phyloP scores from a whole-genome alignment of 1,284 basidiomycete genomes.

The Stereum hirsutum region DNA sequence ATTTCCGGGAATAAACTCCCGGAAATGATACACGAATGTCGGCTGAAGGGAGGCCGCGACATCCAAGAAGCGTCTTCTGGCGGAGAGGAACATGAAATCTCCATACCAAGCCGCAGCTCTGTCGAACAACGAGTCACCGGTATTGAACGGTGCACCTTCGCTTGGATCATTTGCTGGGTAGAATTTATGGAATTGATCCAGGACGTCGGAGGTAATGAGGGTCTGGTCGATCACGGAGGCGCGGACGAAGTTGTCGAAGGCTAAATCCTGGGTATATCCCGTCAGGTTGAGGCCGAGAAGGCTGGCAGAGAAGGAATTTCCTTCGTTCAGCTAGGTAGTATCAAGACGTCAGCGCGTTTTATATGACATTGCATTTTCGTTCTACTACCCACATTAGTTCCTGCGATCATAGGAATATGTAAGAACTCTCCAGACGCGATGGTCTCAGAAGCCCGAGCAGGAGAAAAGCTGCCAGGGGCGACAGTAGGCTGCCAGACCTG shows the following conservation, averaged over 20 bases:
- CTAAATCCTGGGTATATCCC: slow-evolving; percentile 25
- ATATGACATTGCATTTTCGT: slow-evolving; percentile 15
- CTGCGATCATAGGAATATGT: slow-evolving; percentile 44
- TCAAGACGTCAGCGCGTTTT: no score
- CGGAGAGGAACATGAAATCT: slow-evolving; percentile 43
- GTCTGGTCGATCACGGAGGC: slow-evolving; percentile 39
- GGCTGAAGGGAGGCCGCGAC: slow-evolving; percentile 36
- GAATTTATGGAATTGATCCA: slow-evolving; percentile 26
- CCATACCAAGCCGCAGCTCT: slow-evolving; percentile 46
- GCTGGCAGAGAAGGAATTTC: slow-evolving; percentile 30
- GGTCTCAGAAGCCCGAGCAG: slow-evolving; percentile 35
- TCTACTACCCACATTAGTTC: slow-evolving; percentile 43
- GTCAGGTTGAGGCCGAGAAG: slow-evolving; percentile 27
- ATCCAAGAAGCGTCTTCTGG: slow-evolving; percentile 38
- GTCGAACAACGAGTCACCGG: slow-evolving; percentile 50
- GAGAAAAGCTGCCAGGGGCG: slow-evolving; percentile 39
- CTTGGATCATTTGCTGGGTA: slow-evolving; percentile 40
- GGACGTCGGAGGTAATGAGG: slow-evolving; percentile 31
- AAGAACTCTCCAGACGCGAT: slow-evolving; percentile 41
- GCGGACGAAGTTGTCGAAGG: slow-evolving; percentile 36
- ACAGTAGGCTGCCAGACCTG: slow-evolving; percentile 54
- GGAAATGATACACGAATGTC: slow-evolving; percentile 45
- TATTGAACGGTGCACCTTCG: slow-evolving; percentile 32
- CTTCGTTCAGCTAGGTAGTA: slow-evolving; percentile 39
- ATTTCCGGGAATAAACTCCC: slow-evolving; percentile 45